These are phyloP conservation scores for Rhodotorula kratochvilovae DNA, from an alignment of 768 basidiomycete genomes.

Conservation along the genomic window DNA sequence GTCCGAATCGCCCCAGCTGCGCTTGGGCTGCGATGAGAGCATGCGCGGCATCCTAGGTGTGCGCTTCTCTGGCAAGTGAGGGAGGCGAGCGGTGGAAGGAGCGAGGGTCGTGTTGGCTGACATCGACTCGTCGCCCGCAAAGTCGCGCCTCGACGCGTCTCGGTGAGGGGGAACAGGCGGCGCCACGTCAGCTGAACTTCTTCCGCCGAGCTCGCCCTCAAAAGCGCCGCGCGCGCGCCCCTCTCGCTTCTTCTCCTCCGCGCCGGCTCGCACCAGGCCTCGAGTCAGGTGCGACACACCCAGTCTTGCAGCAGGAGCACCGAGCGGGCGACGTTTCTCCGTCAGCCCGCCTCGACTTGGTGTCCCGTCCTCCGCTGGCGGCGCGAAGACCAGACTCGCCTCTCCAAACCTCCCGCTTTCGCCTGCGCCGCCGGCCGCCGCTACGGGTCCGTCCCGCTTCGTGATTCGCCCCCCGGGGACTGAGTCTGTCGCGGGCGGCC, in stretches of 20 bases:
- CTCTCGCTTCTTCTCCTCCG: conserved; percentile 2
- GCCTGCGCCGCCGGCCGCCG: not conserved
- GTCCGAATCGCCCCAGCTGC: conserved; percentile 29
- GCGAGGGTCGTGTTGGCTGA: too few species aligned
- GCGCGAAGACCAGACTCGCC: conserved; percentile 22
- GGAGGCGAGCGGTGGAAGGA: not conserved
- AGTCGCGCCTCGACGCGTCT: too few species aligned
- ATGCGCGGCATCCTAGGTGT: not conserved
- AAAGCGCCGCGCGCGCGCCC: not conserved
- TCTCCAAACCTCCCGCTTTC: conserved; percentile 13
- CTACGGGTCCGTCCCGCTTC: not conserved
- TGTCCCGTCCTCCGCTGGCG: conserved; percentile 34
- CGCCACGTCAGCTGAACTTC: too few species aligned
- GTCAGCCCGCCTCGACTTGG: conserved; percentile 14
- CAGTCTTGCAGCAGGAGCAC: conserved; percentile 29
- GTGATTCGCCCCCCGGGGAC: not conserved
- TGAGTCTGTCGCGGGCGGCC: not conserved
- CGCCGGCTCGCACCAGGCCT: conserved; percentile 5
- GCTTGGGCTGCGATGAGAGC: conserved; percentile 34
- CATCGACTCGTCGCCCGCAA: too few species aligned
- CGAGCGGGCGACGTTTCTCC: conserved; percentile 8
- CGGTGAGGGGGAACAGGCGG: too few species aligned
- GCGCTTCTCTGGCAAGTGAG: not conserved
- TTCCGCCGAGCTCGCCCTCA: not conserved
- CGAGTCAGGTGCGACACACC: not conserved